Evolutionary conservation across 108 stramenopile genomes (phyloP).

Genomic region (Cyclotella kingstonii): DNA sequence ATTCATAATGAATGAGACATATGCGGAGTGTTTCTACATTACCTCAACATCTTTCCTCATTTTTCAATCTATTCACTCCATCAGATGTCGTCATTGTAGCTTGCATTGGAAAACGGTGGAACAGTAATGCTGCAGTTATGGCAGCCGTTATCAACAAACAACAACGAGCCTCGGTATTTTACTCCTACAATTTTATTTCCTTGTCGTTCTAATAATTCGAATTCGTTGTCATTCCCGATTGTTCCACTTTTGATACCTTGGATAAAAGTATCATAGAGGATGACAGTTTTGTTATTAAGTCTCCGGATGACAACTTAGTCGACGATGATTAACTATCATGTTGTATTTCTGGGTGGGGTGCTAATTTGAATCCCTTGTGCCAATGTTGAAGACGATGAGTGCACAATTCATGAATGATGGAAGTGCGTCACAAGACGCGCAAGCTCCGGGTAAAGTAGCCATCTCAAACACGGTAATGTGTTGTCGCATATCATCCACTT

Average conservation of each 20-base stretch:
- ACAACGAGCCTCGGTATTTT: constrained; percentile 5
- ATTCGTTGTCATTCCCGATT: constrained; percentile 1
- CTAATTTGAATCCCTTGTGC: too few relatives aligned
- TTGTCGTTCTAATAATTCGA: constrained; percentile 11
- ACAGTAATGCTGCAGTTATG: not conserved
- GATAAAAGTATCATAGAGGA: constrained; percentile 16
- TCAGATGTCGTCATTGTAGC: not conserved
- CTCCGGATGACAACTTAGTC: constrained; percentile 9
- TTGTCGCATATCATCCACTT: too few relatives aligned
- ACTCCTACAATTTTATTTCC: not conserved
- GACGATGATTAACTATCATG: constrained; percentile 15
- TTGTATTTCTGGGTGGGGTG: too few relatives aligned
- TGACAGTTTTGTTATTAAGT: constrained; percentile 14
- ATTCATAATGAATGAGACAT: too few relatives aligned
- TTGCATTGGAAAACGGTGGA: constrained; percentile 1
- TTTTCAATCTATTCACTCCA: constrained; percentile 24
- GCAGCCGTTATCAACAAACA: constrained; percentile 11
- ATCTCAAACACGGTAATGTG: too few relatives aligned
- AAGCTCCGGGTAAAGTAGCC: too few relatives aligned
- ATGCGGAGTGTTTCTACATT: too few relatives aligned
- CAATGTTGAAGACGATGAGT: too few relatives aligned
- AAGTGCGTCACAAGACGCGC: too few relatives aligned
- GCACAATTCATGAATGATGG: too few relatives aligned
- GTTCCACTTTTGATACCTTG: constrained; percentile 3
- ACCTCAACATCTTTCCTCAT: constrained; percentile 23